Base-by-base conservation (phyloP, 345 rosid genomes). In the Gossypium arboreum region DNA sequence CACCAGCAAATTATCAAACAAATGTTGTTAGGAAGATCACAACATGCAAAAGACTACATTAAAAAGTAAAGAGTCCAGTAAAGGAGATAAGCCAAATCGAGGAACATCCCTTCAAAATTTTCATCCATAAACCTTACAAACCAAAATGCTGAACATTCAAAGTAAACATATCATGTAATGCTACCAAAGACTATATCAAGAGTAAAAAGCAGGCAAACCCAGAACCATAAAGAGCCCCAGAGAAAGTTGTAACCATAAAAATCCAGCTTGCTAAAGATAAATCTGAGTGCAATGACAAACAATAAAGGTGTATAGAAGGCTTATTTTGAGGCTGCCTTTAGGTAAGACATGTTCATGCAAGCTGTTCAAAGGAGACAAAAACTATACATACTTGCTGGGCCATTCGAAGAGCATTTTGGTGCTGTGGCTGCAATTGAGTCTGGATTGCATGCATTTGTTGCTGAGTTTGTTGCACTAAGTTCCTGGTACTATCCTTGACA, bases 401-500 rank as follows among this genome's bases (percentile, higher is more conserved):
- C 66, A 89, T 73, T 58, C 92, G 91, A 59, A 82, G 81, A 39
- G 87, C 57, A 71, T 67, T 85, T 76, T 91, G 98, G 73, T 88
- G 90, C 79, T 89, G 97, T 45, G 87, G 20, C 82, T 88, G 94
- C 76, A 85, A 77, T 20, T 81, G 89, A 75, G 88, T 75, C 82
- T 89, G 97, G 47, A 85, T 79, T 65, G 84, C 89, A 34, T 86
- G 92, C 58, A 83, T 73, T 74, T 88, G 97, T 72, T 86, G 90
- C 78, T 83, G 98, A 58, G 85, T 80, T 77, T 82, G 89, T 54
- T 85, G 91, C 65, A 78, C 75, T 54, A 79, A 24, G 68, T 68
- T 85, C 86, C 89, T 84, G 10, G 85, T 83, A 51, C 86, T 84
- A 71, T 91, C 94, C 82, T 89, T 94, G n/a, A 92, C 88, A 82